Conservation (phyloP, 1,284 basidiomycete species). For the Ceratobasidium sp. region DNA sequence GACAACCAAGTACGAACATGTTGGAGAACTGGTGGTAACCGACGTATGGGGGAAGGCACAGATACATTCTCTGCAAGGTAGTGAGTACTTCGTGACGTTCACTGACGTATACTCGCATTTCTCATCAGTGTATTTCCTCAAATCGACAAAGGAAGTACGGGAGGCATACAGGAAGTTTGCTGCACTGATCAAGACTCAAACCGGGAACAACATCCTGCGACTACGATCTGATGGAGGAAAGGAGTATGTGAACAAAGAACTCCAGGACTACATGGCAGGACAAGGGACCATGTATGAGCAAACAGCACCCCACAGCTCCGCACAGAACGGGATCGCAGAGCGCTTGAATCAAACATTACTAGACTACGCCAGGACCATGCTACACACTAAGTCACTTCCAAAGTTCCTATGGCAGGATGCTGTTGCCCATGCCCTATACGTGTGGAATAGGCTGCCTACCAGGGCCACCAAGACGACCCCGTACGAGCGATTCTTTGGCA, state of each 20-base stretch:
- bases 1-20: slow-evolving; percentile 3
- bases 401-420: not conserved
- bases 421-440: not conserved
- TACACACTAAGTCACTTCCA: not conserved
- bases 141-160: slow-evolving; percentile 48
- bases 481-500: not conserved
- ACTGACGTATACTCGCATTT: slow-evolving; percentile 38
- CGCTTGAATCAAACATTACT: not conserved
- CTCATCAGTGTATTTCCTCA: slow-evolving; percentile 32
- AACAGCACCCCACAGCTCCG: not conserved
- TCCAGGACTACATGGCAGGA: slow-evolving; percentile 37
- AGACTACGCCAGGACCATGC: not conserved
- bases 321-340: not conserved
- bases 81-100: not conserved
- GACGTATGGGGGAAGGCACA: not conserved
- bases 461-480: not conserved
- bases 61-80: not conserved
- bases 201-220: slow-evolving; percentile 37
- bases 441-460: not conserved
- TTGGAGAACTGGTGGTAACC: slow-evolving; percentile 49
- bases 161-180: slow-evolving; percentile 46
- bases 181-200: slow-evolving; percentile 47
- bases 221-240: slow-evolving; percentile 46
- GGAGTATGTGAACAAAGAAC: slow-evolving; percentile 45
- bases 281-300: slow-evolving; percentile 43